phyloP scores from a whole-genome alignment of 2,329 filamentous ascomycete genomes.

The Thielaviopsis musarum region DNA sequence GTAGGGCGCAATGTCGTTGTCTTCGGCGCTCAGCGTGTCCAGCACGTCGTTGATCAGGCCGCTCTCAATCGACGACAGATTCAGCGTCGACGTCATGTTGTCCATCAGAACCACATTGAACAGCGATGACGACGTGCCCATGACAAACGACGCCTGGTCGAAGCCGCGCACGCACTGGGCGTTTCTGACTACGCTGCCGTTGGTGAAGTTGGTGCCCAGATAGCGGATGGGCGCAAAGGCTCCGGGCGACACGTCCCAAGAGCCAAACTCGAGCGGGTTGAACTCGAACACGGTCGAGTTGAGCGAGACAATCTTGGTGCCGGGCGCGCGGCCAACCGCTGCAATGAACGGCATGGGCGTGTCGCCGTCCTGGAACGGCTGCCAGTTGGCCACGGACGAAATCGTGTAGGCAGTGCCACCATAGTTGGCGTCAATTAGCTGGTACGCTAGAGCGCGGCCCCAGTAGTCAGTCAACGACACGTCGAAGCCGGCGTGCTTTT shows the following conservation, averaged over 20 bases:
- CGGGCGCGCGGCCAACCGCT: slow-evolving; percentile 30
- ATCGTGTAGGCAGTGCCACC: slow-evolving; percentile 68
- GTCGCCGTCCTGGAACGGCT: slow-evolving; percentile 25
- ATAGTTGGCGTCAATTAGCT: slow-evolving; percentile 59
- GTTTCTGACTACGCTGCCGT: slow-evolving; percentile 29
- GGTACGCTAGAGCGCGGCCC: slow-evolving; percentile 72
- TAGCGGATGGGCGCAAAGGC: slow-evolving; percentile 45
- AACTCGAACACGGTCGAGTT: slow-evolving; percentile 51
- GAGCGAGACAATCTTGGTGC: slow-evolving; percentile 25
- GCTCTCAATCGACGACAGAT: slow-evolving; percentile 19
- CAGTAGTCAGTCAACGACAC: slow-evolving; percentile 76
- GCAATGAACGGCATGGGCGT: slow-evolving; percentile 34
- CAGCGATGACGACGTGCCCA: slow-evolving; percentile 66
- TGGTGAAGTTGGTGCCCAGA: slow-evolving; percentile 39
- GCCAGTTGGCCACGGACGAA: slow-evolving; percentile 44
- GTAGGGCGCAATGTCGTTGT: slow-evolving; percentile 64
- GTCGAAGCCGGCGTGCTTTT: slow-evolving; percentile 26
- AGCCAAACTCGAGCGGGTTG: slow-evolving; percentile 48
- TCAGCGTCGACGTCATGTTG: slow-evolving; percentile 13
- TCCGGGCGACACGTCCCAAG: slow-evolving; percentile 40
- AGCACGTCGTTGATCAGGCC: slow-evolving; percentile 33
- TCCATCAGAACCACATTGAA: slow-evolving; percentile 61
- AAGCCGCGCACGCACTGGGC: slow-evolving; percentile 42
- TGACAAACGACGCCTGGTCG: slow-evolving; percentile 63
- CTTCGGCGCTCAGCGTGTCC: slow-evolving; percentile 32